phyloP scores from a whole-genome alignment of 73 alveolate species.

The Paramecium bursaria region DNA sequence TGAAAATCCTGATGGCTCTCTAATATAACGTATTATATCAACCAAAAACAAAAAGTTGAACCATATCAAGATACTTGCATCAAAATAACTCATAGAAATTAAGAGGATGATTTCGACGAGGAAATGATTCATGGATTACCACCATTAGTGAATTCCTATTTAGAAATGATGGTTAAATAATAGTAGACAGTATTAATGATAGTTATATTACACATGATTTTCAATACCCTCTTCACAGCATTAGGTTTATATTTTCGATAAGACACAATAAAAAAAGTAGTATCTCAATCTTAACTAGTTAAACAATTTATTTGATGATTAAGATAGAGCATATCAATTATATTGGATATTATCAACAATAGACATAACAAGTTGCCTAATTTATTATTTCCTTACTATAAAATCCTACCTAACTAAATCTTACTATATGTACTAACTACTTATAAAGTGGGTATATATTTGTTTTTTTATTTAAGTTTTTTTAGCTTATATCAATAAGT shows the following conservation, averaged over 20 bases:
- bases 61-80: conserved; percentile 39
- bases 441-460: conserved; percentile 44
- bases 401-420: conserved; percentile 29
- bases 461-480: conserved; percentile 54
- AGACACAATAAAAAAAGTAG: conserved; percentile 38
- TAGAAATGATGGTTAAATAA: conserved; percentile 53
- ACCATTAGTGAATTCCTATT: conserved; percentile 37
- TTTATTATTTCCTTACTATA: conserved; percentile 14
- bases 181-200: conserved; percentile 8
- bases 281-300: not conserved
- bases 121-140: conserved; percentile 41
- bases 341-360: conserved; percentile 40
- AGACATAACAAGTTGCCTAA: conserved; percentile 23
- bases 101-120: conserved; percentile 1
- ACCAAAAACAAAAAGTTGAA: conserved; percentile 13
- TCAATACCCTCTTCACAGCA: conserved; percentile 28
- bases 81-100: conserved; percentile 37
- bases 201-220: conserved; percentile 16
- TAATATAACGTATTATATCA: conserved; percentile 30
- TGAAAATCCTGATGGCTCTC: conserved; percentile 32
- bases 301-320: conserved; percentile 1
- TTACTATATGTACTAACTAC: conserved; percentile 18
- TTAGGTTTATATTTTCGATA: conserved; percentile 46
- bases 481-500: conserved; percentile 52
- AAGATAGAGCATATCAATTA: conserved; percentile 17